A percentile compares a stretch with the other conserved stretches of the same genome.
Conservation (phyloP, 768 basidiomycete species). For the Artomyces pyxidatus region DNA sequence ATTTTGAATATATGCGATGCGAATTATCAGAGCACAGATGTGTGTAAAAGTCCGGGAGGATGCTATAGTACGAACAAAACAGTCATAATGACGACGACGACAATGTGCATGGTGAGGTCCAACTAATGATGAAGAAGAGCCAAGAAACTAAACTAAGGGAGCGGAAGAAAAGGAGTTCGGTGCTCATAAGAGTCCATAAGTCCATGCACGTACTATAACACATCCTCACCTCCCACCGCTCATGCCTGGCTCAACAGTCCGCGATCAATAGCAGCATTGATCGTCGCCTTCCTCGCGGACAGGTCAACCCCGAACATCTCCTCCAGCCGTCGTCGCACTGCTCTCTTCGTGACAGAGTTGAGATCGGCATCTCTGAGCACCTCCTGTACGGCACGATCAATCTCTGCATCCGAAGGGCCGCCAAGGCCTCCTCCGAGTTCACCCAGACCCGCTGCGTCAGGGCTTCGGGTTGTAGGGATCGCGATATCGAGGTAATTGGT, state of each 20-base stretch:
- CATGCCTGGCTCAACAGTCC: slow-evolving; percentile 39
- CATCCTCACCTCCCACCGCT: too few relatives aligned
- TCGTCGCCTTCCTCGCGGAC: slow-evolving; percentile 56
- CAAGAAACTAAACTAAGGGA: too few relatives aligned
- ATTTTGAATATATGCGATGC: too few relatives aligned
- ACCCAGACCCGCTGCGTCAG: slow-evolving; percentile 36
- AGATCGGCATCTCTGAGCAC: slow-evolving; percentile 76
- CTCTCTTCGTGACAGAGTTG: slow-evolving; percentile 87
- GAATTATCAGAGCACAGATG: too few relatives aligned
- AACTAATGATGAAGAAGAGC: too few relatives aligned
- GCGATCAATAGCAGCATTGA: slow-evolving; percentile 75
- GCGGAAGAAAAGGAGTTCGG: too few relatives aligned
- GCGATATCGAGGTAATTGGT: slow-evolving; percentile 75
- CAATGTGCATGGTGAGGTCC: too few relatives aligned
- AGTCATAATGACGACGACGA: too few relatives aligned
- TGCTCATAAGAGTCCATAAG: too few relatives aligned
- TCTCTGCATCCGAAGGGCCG: slow-evolving; percentile 56
- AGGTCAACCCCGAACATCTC: slow-evolving; percentile 75
- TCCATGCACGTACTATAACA: too few relatives aligned
- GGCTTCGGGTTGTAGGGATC: slow-evolving; percentile 45
- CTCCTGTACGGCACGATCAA: slow-evolving; percentile 68
- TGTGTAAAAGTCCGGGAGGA: too few relatives aligned
- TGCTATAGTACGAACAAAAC: too few relatives aligned
- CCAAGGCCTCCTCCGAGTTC: slow-evolving; percentile 29
- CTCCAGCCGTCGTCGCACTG: slow-evolving; percentile 78